Conservation (phyloP, 225 moss, liverwort and hornwort genomes). For the Antitrichia curtipendula region DNA sequence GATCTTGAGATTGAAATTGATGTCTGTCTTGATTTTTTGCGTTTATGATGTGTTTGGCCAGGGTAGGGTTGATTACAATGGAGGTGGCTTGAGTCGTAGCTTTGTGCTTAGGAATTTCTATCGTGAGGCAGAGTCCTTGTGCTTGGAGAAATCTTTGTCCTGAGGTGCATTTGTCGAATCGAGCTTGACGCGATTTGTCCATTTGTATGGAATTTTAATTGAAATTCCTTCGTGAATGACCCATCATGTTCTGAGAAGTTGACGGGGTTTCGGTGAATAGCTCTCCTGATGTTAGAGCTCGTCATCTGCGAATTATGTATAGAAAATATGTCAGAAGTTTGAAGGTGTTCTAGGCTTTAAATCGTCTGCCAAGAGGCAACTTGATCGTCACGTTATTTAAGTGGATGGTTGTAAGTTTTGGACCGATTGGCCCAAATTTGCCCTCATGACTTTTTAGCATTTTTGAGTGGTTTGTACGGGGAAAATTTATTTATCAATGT, state of each 20-base stretch:
- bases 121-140: background rate
- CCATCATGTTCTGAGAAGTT: background rate
- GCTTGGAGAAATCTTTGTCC: background rate
- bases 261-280: background rate
- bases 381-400: background rate
- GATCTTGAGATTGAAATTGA: background rate
- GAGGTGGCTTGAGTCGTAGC: background rate
- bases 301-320: background rate
- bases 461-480: background rate
- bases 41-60: background rate
- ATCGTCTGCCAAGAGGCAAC: background rate
- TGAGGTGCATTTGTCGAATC: background rate
- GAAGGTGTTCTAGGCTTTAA: background rate
- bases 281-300: background rate
- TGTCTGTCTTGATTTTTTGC: background rate
- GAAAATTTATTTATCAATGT: background rate
- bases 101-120: background rate
- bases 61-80: slow-evolving; percentile 1
- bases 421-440: background rate
- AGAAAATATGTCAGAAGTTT: background rate
- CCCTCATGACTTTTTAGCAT: background rate
- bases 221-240: no score
- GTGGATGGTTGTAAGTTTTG: background rate
- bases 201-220: background rate
- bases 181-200: background rate